Evolutionary conservation across 306 rosid genomes (phyloP).

Genomic region (Luffa acutangula): DNA sequence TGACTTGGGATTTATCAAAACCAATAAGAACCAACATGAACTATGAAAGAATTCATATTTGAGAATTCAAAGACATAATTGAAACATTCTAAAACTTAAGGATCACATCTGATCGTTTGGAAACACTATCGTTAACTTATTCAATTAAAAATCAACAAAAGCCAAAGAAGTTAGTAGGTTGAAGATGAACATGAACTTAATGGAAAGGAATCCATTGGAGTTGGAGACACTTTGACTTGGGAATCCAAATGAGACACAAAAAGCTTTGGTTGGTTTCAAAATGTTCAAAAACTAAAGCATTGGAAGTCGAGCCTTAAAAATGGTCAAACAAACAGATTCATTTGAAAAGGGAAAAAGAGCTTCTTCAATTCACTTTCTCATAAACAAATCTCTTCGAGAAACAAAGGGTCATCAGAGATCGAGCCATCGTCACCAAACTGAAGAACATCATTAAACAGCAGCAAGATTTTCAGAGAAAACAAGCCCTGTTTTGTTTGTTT

Average conservation of each 20-base stretch:
- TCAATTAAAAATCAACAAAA: not conserved
- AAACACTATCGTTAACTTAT: not conserved
- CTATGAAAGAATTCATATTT: too few relatives aligned
- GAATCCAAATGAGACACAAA: not conserved
- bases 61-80: too few relatives aligned
- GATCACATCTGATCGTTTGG: too few relatives aligned
- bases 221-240: slow-evolving; percentile 5
- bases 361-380: not conserved
- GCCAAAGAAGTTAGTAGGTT: not conserved
- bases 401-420: not conserved
- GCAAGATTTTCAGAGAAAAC: not conserved
- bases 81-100: too few relatives aligned
- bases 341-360: not conserved
- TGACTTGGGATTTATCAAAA: too few relatives aligned
- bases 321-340: not conserved
- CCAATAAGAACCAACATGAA: too few relatives aligned
- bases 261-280: not conserved
- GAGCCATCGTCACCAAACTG: not conserved
- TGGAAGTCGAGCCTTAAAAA: not conserved
- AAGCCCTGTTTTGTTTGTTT: not conserved
- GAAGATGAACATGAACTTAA: not conserved
- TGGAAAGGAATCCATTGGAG: not conserved
- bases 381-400: not conserved
- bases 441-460: not conserved
- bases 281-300: not conserved